Conservation (phyloP, 1,284 basidiomycete genomes). For the Kalmanozyma brasiliensis region DNA sequence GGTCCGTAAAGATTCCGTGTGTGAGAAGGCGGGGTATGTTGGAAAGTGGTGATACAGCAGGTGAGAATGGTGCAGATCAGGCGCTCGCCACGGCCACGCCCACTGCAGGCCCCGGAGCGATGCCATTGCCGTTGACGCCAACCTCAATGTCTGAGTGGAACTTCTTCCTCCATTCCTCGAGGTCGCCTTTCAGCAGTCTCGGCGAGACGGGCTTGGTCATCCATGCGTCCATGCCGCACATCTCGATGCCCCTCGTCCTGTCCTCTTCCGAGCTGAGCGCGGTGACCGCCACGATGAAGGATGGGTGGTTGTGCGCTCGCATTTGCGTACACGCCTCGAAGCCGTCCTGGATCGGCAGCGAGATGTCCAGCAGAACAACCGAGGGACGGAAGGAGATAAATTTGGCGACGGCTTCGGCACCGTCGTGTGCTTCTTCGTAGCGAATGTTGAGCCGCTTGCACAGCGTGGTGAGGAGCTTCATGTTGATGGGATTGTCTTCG, state of each 20-base stretch:
- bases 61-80: too few relatives aligned
- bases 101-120: too few relatives aligned
- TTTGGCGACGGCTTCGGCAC: conserved; percentile 52
- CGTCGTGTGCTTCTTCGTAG: conserved; percentile 54
- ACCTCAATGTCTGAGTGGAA: conserved; percentile 6
- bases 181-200: conserved; percentile 25
- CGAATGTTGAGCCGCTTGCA: conserved; percentile 38
- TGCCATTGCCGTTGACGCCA: neutral
- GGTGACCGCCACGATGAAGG: conserved; percentile 56
- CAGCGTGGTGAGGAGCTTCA: conserved; percentile 52
- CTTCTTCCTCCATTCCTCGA: conserved; percentile 26
- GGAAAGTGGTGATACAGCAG: too few relatives aligned
- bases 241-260: conserved; percentile 45
- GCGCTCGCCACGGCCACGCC: neutral
- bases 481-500: conserved; percentile 63
- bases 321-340: conserved; percentile 57
- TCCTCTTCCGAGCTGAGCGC: conserved; percentile 55
- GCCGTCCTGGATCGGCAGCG: conserved; percentile 55
- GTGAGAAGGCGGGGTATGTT: neutral
- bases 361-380: conserved; percentile 60
- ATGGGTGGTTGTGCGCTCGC: conserved; percentile 37
- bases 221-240: conserved; percentile 59
- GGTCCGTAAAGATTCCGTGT: too few relatives aligned
- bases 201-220: conserved; percentile 55
- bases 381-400: conserved; percentile 48